Evolutionary conservation across 2,329 filamentous ascomycete genomes (phyloP).

Genomic region (Phaeoacremonium minimum): DNA sequence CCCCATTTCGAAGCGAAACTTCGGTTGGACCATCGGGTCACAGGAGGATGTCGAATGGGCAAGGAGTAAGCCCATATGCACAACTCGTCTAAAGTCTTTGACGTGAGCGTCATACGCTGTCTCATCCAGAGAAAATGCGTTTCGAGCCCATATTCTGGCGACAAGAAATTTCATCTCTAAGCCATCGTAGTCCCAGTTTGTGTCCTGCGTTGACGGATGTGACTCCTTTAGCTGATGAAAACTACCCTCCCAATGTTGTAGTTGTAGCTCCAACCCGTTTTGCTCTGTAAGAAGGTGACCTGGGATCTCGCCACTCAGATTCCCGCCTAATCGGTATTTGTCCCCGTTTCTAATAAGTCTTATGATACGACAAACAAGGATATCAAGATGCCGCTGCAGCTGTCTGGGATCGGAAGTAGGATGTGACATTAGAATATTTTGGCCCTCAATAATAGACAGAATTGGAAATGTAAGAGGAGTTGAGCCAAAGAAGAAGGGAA

Average conservation of each 20-base stretch:
- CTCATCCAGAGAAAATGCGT: constrained; percentile 23
- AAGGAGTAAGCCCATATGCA: constrained; percentile 17
- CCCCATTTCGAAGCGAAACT: constrained; percentile 36
- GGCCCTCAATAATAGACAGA: constrained; percentile 3
- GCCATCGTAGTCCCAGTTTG: too few relatives aligned
- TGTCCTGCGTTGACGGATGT: too few relatives aligned
- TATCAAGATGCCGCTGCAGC: constrained; percentile 24
- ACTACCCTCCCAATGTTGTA: too few relatives aligned
- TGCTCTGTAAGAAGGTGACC: too few relatives aligned
- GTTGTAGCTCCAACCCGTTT: too few relatives aligned
- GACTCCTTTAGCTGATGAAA: too few relatives aligned
- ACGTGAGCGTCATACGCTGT: constrained; percentile 26
- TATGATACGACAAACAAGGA: constrained; percentile 8
- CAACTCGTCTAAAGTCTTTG: constrained; percentile 22
- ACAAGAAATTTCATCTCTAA: constrained; percentile 25
- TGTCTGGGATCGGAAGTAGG: constrained; percentile 11
- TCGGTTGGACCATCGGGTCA: constrained; percentile 8
- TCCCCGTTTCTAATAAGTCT: background rate
- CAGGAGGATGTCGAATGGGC: too few relatives aligned
- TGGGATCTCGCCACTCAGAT: too few relatives aligned
- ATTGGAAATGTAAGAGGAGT: constrained; percentile 15
- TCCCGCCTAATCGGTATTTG: background rate
- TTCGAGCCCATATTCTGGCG: constrained; percentile 25
- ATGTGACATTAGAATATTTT: constrained; percentile 5
- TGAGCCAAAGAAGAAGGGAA: constrained; percentile 32